A percentile compares a stretch with the other conserved stretches of the same genome.
These are phyloP conservation scores for Penicillium sp. DNA, from an alignment of 2,329 filamentous ascomycete species.

Conservation along the genomic window DNA sequence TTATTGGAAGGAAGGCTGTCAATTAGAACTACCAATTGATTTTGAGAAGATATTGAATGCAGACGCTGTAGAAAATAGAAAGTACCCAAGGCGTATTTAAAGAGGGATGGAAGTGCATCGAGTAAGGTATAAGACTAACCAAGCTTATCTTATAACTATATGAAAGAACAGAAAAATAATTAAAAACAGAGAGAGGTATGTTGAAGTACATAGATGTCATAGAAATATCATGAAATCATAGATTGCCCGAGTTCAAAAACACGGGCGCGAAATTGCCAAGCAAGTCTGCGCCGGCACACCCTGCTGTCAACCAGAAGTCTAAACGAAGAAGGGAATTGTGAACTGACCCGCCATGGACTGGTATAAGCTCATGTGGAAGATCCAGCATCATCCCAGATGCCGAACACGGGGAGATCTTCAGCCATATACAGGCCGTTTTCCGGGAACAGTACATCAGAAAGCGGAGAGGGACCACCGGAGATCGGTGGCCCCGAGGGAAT, in stretches of 20 bases:
- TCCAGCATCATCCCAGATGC: conserved; percentile 28
- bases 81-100: not conserved
- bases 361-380: not conserved
- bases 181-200: not conserved
- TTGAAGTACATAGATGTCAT: not conserved
- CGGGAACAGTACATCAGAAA: conserved; percentile 32
- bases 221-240: conserved; percentile 6
- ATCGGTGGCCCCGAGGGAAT: conserved; percentile 18
- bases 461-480: conserved; percentile 26
- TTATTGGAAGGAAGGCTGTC: not conserved
- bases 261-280: not conserved
- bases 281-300: not conserved
- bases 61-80: not conserved
- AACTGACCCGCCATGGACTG: not conserved
- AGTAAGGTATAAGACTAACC: not conserved
- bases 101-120: not conserved
- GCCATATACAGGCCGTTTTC: conserved; percentile 36
- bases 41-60: not conserved
- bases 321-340: not conserved
- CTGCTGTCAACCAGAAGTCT: conserved; percentile 1
- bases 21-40: not conserved
- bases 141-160: not conserved
- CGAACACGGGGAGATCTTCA: conserved; percentile 32
- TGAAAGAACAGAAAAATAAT: not conserved
- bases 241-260: not conserved